A percentile compares a stretch with the other conserved stretches of the same genome.
Conservation (phyloP, 257 asterid species). For the Rehmannia glutinosa region DNA sequence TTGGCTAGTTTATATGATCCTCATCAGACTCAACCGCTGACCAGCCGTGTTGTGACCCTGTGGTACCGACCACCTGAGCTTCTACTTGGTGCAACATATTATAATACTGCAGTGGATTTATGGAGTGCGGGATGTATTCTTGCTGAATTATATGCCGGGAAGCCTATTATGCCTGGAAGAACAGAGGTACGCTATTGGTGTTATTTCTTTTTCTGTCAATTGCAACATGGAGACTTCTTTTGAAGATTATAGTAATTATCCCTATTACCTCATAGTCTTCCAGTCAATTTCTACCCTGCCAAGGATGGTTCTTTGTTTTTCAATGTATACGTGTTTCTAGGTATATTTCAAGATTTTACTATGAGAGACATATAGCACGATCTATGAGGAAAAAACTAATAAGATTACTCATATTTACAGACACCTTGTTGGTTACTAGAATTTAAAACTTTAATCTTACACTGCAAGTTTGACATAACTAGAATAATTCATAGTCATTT, state of each 20-base stretch:
- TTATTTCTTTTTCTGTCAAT: neutral
- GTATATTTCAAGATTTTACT: neutral
- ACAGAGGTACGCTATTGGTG: constrained; percentile 58
- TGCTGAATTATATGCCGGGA: constrained; percentile 90
- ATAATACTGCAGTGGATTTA: constrained; percentile 84
- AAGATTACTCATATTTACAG: too few relatives aligned
- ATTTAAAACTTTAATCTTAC: too few relatives aligned
- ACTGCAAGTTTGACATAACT: too few relatives aligned
- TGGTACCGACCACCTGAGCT: constrained; percentile 99
- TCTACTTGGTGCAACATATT: constrained; percentile 89
- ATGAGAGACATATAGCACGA: neutral
- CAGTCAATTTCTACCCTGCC: neutral
- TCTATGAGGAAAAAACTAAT: neutral
- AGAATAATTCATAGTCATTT: too few relatives aligned
- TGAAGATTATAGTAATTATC: too few relatives aligned
- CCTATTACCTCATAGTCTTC: too few relatives aligned
- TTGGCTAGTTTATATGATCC: constrained; percentile 82
- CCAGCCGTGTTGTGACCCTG: constrained; percentile 94
- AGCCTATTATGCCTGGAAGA: constrained; percentile 98
- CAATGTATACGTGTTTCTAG: neutral
- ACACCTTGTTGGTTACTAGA: too few relatives aligned
- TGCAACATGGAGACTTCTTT: too few relatives aligned
- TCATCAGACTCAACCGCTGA: constrained; percentile 67
- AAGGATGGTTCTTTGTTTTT: neutral
- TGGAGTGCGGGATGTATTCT: constrained; percentile 97